Evolutionary conservation across 768 basidiomycete genomes (phyloP), one percentile per base, ranked within the genome.

Genomic region (Pleurotus citrinopileatus): DNA sequence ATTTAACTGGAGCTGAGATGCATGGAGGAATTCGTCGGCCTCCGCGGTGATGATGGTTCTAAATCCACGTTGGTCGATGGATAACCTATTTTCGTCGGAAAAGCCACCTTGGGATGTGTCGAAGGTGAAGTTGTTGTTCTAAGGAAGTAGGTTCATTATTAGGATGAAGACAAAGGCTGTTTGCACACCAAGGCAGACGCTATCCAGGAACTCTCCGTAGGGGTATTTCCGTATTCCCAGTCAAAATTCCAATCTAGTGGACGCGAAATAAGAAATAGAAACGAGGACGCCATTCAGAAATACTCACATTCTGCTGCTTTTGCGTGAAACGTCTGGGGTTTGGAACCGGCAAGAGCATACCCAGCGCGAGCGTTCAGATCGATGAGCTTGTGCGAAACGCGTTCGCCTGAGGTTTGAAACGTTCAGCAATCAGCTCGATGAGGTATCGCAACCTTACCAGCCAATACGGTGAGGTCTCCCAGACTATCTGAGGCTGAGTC

Each of bases 51-150:
- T 73, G 36, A 86, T 63, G 23, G 75, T 67, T 53, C 75, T 80
- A 73, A 83, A 87, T 2, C 86, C 86, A 19, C 83, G 77, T 56
- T 77, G 82, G 59, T 88, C 86, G 44, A 82, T 73, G 10, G 71
- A 76, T 59, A 88, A 67, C 27, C 70, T 63, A 56, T 85, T 83
- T 19, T 70, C 70, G 23, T 73, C 71, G 0, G 84, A 81, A 61
- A 83, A 87, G 1, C 84, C 86, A 37, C 83, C 83, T 57, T 70
- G 67, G 60, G 73, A 73, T 0, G 70, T 62, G 38, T 77, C 69
- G 60, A 73, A 76, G 27, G 87, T 87, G 59, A 79, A 82, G 61
- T 87, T 87, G 60, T 85, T 82, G 46, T 77, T 80, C 83, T 84
- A 29, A 47, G 62, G 48, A 13, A 15, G 37, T 40, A 34, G 10